phyloP scores from a whole-genome alignment of 768 basidiomycete species.

The Suillus plorans region DNA sequence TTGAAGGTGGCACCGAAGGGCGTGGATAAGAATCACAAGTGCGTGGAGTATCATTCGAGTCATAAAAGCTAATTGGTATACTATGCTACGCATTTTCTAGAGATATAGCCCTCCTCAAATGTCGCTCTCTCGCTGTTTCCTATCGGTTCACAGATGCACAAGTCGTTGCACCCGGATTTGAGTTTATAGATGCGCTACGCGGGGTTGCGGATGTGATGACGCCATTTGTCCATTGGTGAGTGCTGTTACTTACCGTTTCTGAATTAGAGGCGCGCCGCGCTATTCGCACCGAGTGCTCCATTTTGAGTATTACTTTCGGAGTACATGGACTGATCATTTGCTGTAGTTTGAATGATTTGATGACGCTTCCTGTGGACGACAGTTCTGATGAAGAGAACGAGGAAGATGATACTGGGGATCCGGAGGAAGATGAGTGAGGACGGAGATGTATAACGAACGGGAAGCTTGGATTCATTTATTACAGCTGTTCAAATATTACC shows the following conservation, averaged over 20 bases:
- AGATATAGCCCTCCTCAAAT: constrained; percentile 87
- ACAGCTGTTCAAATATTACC: neutral
- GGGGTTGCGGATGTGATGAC: constrained; percentile 53
- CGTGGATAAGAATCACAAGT: neutral
- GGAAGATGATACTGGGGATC: neutral
- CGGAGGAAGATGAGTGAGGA: neutral
- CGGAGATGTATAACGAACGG: neutral
- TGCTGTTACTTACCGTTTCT: neutral
- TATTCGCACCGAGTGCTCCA: neutral
- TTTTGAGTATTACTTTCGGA: neutral
- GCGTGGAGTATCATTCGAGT: neutral
- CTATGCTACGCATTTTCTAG: neutral
- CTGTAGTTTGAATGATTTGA: constrained; percentile 70
- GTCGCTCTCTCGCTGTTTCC: constrained; percentile 45
- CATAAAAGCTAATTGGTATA: neutral
- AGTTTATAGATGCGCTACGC: constrained; percentile 65
- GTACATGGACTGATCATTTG: neutral
- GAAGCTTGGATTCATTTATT: neutral
- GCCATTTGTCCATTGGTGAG: constrained; percentile 82
- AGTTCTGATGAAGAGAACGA: constrained; percentile 16
- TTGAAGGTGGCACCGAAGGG: constrained; percentile 75
- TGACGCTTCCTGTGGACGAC: constrained; percentile 49
- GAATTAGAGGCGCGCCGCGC: neutral
- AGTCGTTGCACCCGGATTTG: constrained; percentile 49
- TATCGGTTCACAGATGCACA: constrained; percentile 72